phyloP scores from a whole-genome alignment of 2,329 filamentous ascomycete genomes.

The Colletotrichum sp. region DNA sequence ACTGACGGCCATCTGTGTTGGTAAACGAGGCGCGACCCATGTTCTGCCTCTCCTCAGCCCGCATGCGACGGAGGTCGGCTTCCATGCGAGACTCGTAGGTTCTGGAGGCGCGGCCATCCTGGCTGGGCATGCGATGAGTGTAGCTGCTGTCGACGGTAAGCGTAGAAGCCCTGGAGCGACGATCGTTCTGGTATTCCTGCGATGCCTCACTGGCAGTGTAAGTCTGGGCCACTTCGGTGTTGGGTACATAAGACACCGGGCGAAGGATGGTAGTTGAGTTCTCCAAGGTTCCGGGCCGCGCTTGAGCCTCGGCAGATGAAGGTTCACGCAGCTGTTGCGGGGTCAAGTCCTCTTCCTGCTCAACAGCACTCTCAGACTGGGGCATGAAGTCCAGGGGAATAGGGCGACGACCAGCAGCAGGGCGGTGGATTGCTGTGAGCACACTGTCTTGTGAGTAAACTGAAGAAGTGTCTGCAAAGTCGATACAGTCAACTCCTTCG shows the following conservation, averaged over 20 bases:
- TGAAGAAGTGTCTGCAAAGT: constrained; percentile 24
- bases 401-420: neutral
- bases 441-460: constrained; percentile 26
- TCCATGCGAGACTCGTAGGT: neutral
- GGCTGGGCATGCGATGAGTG: neutral
- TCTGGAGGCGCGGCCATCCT: neutral
- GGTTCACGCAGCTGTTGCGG: neutral
- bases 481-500: neutral
- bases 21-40: neutral
- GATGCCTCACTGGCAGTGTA: neutral
- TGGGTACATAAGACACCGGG: neutral
- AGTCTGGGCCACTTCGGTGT: neutral
- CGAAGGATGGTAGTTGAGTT: neutral
- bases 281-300: neutral
- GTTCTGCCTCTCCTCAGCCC: neutral
- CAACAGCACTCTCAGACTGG: neutral
- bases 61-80: neutral
- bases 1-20: neutral
- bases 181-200: neutral
- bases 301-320: neutral
- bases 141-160: neutral
- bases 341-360: neutral
- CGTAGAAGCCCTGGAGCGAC: neutral
- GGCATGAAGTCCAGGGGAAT: neutral
- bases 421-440: constrained; percentile 17